Base-by-base conservation (phyloP, 768 basidiomycete species). In the Mycena floridula region DNA sequence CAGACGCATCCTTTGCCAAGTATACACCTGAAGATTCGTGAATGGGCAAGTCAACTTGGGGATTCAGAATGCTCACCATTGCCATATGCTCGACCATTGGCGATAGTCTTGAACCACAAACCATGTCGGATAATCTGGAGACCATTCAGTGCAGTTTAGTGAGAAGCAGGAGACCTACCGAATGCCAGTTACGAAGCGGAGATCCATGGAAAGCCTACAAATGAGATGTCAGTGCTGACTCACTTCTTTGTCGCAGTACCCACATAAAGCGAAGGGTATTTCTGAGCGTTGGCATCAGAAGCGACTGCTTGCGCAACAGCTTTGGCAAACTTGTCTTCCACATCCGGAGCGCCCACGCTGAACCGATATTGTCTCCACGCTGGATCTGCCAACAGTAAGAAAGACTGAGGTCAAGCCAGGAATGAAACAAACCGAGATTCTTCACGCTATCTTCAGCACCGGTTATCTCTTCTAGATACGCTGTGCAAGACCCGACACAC, bases 401-500 rank as follows among this genome's bases (percentile, higher is more conserved):
- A 22, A n/a, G 5, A 16, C 20, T n/a, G 5, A 26, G 25, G 30
- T 26, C 40, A 13, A 15, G 24, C 23, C 4, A 43, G 6, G 5
- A 23, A n/a, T 16, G 24, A 27, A 2, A 50, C 58, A 45, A 55
- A 76, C 81, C 75, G 16, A 84, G 59, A 41, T 75, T 75, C 46
- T 70, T 65, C 38, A 85, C 68, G 13, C 65, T 59, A 49, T 85
- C 79, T 37, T 78, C 77, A 6, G 64, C 62, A 3, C 70, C 65
- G 9, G 69, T 68, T 30, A 85, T 73, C 46, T 81, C 78, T 61
- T 85, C 81, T 9, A 86, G 67, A 54, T 85, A 73, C 1, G 83
- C 78, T 2, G 84, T 86, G 54, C 82, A 85, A 12, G 83, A 85
- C 0, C 80, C 83, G 22, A 87, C 74, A 62, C 76, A 79, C 79